Evolutionary conservation across 257 asterid genomes (phyloP).

Genomic region (Solanum pinnatisectum): DNA sequence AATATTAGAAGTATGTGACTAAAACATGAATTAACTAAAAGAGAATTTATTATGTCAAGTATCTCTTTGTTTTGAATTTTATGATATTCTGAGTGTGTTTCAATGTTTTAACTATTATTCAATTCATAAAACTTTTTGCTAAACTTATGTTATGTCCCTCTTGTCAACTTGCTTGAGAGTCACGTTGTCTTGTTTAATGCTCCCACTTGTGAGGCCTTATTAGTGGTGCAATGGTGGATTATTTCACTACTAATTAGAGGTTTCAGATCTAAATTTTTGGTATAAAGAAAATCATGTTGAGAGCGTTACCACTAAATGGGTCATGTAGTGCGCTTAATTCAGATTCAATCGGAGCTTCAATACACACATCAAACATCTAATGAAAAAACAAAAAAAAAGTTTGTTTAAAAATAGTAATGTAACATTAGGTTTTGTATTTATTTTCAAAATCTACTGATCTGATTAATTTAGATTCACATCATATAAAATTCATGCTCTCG

Average conservation of each 20-base stretch:
- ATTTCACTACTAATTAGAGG: too few relatives aligned
- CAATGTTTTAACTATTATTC: not conserved
- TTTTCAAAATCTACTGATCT: not conserved
- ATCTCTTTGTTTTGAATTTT: not conserved
- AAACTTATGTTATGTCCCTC: not conserved
- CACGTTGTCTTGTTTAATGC: not conserved
- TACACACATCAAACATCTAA: too few relatives aligned
- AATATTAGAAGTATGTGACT: not conserved
- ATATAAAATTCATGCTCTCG: too few relatives aligned
- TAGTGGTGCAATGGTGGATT: not conserved
- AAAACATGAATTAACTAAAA: too few relatives aligned
- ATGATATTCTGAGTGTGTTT: not conserved
- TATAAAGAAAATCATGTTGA: too few relatives aligned
- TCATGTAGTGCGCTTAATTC: rapidly evolving
- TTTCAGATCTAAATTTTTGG: too few relatives aligned
- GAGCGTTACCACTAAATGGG: not conserved
- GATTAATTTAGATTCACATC: not conserved
- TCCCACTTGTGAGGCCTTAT: not conserved
- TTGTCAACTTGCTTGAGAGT: not conserved
- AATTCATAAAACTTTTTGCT: not conserved
- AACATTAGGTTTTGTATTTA: not conserved
- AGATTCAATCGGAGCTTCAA: too few relatives aligned
- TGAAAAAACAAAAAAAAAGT: not conserved
- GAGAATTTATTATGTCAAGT: not conserved
- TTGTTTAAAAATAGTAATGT: not conserved